These are phyloP conservation scores for Exophiala alcalophila DNA, from an alignment of 2,329 filamentous ascomycete genomes.

Conservation along the genomic window DNA sequence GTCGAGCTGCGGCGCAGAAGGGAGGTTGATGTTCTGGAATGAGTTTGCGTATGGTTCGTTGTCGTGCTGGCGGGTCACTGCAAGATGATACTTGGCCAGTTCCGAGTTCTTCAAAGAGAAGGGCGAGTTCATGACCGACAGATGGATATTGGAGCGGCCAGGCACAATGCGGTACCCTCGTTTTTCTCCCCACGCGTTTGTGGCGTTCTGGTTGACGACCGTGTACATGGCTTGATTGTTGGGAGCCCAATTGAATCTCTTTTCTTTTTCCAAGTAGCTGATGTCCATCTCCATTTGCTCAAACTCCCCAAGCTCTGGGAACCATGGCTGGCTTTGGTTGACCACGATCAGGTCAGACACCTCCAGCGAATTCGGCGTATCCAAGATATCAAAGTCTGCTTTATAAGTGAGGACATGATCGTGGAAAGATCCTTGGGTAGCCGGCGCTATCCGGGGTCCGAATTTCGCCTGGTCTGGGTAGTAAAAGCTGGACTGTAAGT, in stretches of 20 bases:
- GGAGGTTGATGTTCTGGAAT: slow-evolving; percentile 15
- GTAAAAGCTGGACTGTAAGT: slow-evolving; percentile 32
- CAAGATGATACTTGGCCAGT: slow-evolving; percentile 21
- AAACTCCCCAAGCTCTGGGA: slow-evolving; percentile 27
- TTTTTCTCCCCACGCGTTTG: slow-evolving; percentile 41
- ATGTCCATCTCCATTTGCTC: slow-evolving; percentile 45
- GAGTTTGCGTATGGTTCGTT: slow-evolving; percentile 17
- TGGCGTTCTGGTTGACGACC: slow-evolving; percentile 38
- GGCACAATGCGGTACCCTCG: slow-evolving; percentile 41
- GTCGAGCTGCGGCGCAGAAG: slow-evolving; percentile 13
- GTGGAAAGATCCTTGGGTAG: slow-evolving; percentile 36
- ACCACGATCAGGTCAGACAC: slow-evolving; percentile 37
- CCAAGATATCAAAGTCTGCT: slow-evolving; percentile 38
- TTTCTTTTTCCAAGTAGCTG: slow-evolving; percentile 42
- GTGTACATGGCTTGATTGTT: slow-evolving; percentile 41
- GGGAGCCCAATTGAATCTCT: slow-evolving; percentile 35
- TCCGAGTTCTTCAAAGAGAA: slow-evolving; percentile 19
- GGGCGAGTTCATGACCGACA: slow-evolving; percentile 22
- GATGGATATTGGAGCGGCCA: slow-evolving; percentile 35
- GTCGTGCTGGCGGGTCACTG: slow-evolving; percentile 21
- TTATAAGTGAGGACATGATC: slow-evolving; percentile 41
- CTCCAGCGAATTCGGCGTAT: slow-evolving; percentile 41
- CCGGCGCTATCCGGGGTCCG: slow-evolving; percentile 37
- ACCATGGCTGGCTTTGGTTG: slow-evolving; percentile 31
- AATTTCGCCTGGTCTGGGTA: slow-evolving; percentile 35